Conservation (phyloP, 169 alveolate species). For the Eimeria maxima region DNA sequence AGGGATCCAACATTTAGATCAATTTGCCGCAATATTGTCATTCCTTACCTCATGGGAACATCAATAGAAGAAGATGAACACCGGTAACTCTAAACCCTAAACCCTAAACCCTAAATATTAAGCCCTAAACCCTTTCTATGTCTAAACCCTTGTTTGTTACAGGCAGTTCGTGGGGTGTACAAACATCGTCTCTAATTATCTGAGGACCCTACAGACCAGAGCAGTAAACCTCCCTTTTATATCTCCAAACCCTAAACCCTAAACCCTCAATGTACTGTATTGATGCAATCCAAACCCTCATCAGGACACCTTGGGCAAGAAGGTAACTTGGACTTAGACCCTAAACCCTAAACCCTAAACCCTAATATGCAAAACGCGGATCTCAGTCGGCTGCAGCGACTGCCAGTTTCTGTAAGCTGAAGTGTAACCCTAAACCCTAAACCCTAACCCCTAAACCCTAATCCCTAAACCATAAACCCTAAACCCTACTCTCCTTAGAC, state of each 20-base stretch:
- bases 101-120: constrained; percentile 21
- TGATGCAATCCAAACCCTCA: not conserved
- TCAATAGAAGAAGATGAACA: not conserved
- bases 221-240: not conserved
- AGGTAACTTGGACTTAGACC: not conserved
- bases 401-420: constrained; percentile 29
- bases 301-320: not conserved
- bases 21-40: constrained; percentile 79
- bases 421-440: constrained; percentile 21
- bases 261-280: not conserved
- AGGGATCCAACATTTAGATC: constrained; percentile 80
- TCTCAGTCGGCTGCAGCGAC: constrained; percentile 1
- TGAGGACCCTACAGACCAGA: not conserved
- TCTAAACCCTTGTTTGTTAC: not conserved
- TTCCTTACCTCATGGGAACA: constrained; percentile 80
- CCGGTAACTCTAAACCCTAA: constrained; percentile 21
- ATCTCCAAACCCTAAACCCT: constrained; percentile 38
- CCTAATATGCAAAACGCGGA: not conserved
- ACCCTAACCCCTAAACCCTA: constrained; percentile 50
- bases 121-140: not conserved
- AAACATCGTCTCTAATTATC: not conserved
- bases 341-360: constrained; percentile 27
- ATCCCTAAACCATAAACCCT: constrained; percentile 34
- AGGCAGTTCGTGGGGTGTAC: not conserved
- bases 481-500: too few relatives aligned